phyloP scores from a whole-genome alignment of 345 rosid genomes.

The Acer campestre region DNA sequence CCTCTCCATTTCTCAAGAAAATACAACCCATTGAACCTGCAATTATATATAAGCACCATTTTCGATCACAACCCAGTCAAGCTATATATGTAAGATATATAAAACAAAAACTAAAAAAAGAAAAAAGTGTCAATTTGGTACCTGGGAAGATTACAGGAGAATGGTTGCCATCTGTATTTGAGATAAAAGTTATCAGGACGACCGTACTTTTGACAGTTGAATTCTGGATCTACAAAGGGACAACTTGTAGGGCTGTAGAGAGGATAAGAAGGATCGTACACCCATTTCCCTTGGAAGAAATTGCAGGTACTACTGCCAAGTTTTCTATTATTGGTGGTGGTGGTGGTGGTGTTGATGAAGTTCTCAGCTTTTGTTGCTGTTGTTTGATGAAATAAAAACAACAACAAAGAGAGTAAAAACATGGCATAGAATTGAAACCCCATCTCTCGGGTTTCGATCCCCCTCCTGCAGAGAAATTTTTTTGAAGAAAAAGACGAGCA shows the following conservation, averaged over 20 bases:
- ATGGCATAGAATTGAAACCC: constrained; percentile 26
- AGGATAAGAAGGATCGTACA: constrained; percentile 51
- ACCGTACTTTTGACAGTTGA: constrained; percentile 61
- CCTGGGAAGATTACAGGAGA: constrained; percentile 58
- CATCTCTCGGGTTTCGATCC: constrained; percentile 37
- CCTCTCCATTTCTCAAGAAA: constrained; percentile 86
- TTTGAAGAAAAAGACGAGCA: constrained; percentile 20
- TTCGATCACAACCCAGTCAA: background rate
- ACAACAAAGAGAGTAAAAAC: constrained; percentile 23
- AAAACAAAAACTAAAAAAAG: too few relatives aligned
- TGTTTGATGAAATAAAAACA: constrained; percentile 2
- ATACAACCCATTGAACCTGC: constrained; percentile 80
- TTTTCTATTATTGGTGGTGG: constrained; percentile 14
- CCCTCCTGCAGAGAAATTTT: background rate
- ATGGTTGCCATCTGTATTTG: constrained; percentile 72
- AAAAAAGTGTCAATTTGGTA: background rate
- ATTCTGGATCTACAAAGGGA: constrained; percentile 60
- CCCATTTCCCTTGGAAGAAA: constrained; percentile 62
- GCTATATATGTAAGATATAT: background rate
- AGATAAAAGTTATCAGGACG: constrained; percentile 52
- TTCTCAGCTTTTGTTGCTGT: constrained; percentile 27
- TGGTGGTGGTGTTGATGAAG: too few relatives aligned
- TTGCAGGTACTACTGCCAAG: constrained; percentile 42
- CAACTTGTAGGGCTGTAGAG: constrained; percentile 49
- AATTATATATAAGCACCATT: background rate